Evolutionary conservation across 1,284 basidiomycete genomes (phyloP), one percentile per base, ranked within the genome.

Genomic region (Leccinum variabile): DNA sequence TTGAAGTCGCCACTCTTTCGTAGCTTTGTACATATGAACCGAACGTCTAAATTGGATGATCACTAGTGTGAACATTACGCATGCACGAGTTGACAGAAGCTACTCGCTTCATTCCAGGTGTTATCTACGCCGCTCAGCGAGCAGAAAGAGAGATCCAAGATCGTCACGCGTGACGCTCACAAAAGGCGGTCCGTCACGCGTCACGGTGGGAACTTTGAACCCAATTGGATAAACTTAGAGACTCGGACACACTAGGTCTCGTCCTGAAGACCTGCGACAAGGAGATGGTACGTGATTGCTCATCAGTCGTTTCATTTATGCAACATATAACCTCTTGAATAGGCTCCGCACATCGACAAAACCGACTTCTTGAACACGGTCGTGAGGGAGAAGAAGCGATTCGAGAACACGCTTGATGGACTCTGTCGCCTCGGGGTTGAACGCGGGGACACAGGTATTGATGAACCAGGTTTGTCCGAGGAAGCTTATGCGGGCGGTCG

Each of bases 301-400:
- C 35, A 37, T 68, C 35, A 57, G 53, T n/a, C 3, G 22, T 28
- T 35, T 54, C 25, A 3, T 32, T 14, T 18, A 33, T 13, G 3
- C 3, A 58, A 50, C 3, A n/a, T 16, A 33, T 14, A 2, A 39
- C n/a, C 18, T 44, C 13, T n/a, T 41, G 37, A 6, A 41, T 46
- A 94, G 92, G 86, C 90, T 3, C 85, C 82, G 1, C 91, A 95
- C 70, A 95, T 97, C 50, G 94, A 97, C 75, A 86, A 87, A 67
- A 94, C 89, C 0, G 97, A 99, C 76, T 99, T 99, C 75, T 74
- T 98, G 64, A 98, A 98, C 72, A 83, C 84, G 1, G 95, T 97
- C 6, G 93, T 98, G 49, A 82, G 97, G 30, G 96, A 98, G 74
- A 99, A 98, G 84, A 98, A 98, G 78, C 84, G 88, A 13, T 98